Conservation (phyloP, 768 basidiomycete species). For the Leucogyrophana mollusca region DNA sequence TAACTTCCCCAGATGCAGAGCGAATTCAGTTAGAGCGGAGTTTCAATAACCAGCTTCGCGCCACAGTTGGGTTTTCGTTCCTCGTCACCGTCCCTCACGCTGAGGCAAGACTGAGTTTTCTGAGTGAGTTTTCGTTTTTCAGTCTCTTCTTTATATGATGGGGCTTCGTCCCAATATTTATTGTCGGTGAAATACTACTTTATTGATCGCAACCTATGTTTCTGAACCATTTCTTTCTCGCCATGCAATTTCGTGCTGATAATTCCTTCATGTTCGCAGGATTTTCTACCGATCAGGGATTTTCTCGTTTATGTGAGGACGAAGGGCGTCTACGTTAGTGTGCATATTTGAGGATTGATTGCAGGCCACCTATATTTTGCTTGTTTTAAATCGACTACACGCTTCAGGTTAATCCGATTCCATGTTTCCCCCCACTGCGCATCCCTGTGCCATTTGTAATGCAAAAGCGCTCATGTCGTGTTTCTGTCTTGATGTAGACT, state of each 20-base stretch:
- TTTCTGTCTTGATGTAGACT: slow-evolving; percentile 3
- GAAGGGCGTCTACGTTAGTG: neutral
- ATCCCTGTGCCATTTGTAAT: too few relatives aligned
- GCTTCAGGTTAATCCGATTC: slow-evolving; percentile 4
- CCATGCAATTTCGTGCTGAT: slow-evolving; percentile 10
- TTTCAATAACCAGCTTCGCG: slow-evolving; percentile 16
- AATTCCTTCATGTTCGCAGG: too few relatives aligned
- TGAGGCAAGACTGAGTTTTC: slow-evolving; percentile 2
- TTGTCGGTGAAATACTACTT: slow-evolving; percentile 59
- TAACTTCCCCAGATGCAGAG: slow-evolving; percentile 1
- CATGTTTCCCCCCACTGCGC: too few relatives aligned
- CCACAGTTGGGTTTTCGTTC: slow-evolving; percentile 27
- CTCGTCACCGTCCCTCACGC: slow-evolving; percentile 28
- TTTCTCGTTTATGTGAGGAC: slow-evolving; percentile 8
- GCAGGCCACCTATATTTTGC: too few relatives aligned
- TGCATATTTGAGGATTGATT: too few relatives aligned
- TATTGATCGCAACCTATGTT: slow-evolving; percentile 50
- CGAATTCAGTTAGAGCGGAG: slow-evolving; percentile 19
- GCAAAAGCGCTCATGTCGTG: neutral
- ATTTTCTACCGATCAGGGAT: too few relatives aligned
- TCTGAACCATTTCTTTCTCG: slow-evolving; percentile 36
- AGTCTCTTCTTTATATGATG: slow-evolving; percentile 42
- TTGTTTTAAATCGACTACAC: too few relatives aligned
- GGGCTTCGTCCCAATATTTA: slow-evolving; percentile 56
- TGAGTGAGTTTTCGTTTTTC: slow-evolving; percentile 13